Percentiles rank a stretch among this genome's conserved stretches.
phyloP scores from a whole-genome alignment of 164 flowering plant genomes.

The Chloranthus sessilifolius region DNA sequence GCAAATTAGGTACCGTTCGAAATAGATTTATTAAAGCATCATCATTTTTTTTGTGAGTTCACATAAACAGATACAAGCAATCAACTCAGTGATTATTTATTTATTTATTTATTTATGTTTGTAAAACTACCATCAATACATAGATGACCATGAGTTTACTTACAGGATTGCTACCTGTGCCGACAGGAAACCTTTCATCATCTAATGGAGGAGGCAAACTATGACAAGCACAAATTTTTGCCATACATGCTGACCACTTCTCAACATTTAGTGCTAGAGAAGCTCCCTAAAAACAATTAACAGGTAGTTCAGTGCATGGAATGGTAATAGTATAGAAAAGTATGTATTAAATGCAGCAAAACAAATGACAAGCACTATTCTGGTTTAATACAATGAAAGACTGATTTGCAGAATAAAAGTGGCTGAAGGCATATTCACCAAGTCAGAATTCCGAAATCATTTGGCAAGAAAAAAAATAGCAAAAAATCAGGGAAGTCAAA shows the following conservation, averaged over 20 bases:
- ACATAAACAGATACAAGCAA: neutral
- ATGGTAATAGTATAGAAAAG: neutral
- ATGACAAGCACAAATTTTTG: constrained; percentile 58
- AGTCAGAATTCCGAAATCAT: too few relatives aligned
- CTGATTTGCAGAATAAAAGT: too few relatives aligned
- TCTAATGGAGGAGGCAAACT: constrained; percentile 54
- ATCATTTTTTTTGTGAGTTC: too few relatives aligned
- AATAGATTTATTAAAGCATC: too few relatives aligned
- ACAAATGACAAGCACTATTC: too few relatives aligned
- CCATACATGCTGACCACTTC: constrained; percentile 56
- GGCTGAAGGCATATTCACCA: too few relatives aligned
- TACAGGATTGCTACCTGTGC: constrained; percentile 99
- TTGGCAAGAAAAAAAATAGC: neutral
- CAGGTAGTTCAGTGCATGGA: constrained; percentile 14
- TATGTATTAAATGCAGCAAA: too few relatives aligned
- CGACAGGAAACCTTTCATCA: constrained; percentile 82
- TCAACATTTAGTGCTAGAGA: constrained; percentile 74
- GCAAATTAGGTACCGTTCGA: too few relatives aligned
- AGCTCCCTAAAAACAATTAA: constrained; percentile 54
- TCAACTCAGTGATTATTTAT: too few relatives aligned
- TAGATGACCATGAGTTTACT: constrained; percentile 25
- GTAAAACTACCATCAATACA: too few relatives aligned
- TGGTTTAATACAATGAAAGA: too few relatives aligned
- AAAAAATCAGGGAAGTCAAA: neutral
- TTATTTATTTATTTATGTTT: too few relatives aligned